phyloP scores from a whole-genome alignment of 805 yeast genomes.

The Ogataea nonfermentans region DNA sequence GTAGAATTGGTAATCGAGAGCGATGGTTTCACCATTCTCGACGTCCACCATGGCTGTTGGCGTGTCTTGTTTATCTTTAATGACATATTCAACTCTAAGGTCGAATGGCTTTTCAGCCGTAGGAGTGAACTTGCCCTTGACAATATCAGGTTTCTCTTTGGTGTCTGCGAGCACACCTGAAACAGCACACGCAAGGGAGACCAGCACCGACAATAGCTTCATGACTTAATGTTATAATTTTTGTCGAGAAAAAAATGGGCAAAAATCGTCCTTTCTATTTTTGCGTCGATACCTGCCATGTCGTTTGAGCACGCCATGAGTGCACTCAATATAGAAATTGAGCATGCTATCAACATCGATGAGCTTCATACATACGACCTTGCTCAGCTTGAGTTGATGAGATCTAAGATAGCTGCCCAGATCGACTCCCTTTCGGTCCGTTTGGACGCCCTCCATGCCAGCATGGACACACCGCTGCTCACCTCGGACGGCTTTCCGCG shows the following conservation, averaged over 20 bases:
- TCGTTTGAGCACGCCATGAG: conserved; percentile 27
- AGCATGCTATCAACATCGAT: conserved; percentile 17
- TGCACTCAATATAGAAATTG: conserved; percentile 18
- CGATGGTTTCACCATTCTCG: conserved; percentile 50
- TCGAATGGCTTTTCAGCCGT: conserved; percentile 41
- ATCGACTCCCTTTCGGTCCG: conserved; percentile 41
- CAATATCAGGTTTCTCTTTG: conserved; percentile 15
- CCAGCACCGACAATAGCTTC: conserved; percentile 15
- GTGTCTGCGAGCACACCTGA: conserved; percentile 16
- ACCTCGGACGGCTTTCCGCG: conserved; percentile 84
- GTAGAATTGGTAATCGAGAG: conserved; percentile 49
- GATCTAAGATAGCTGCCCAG: conserved; percentile 41
- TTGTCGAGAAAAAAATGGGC: conserved; percentile 10
- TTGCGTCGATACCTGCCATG: conserved; percentile 20
- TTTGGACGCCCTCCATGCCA: conserved; percentile 36
- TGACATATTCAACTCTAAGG: conserved; percentile 46
- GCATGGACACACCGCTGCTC: conserved; percentile 63
- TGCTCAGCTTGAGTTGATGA: conserved; percentile 31
- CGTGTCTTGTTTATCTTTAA: conserved; percentile 43
- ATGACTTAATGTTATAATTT: conserved; percentile 1
- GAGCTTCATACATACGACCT: conserved; percentile 15
- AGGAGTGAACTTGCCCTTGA: conserved; percentile 30
- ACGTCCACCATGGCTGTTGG: conserved; percentile 42
- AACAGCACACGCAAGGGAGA: conserved; percentile 20
- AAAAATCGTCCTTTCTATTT: conserved; percentile 9